A percentile compares a stretch with the other conserved stretches of the same genome.
These are phyloP conservation scores for Porphyrellus cyaneotinctus DNA, from an alignment of 768 basidiomycete species.

Conservation along the genomic window DNA sequence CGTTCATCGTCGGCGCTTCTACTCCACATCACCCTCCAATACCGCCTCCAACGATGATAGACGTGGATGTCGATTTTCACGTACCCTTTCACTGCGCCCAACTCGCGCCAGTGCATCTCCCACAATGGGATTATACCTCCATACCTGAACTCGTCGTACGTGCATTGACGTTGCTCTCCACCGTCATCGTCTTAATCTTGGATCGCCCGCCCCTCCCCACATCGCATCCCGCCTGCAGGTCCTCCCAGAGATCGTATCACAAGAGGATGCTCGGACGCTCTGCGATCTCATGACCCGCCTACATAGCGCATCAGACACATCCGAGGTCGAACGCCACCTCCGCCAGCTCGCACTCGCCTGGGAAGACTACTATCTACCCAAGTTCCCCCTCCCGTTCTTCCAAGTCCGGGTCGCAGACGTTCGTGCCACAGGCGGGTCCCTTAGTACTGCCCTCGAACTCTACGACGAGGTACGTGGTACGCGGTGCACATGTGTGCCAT, in stretches of 20 bases:
- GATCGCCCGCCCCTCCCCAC: background rate
- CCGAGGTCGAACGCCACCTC: slow-evolving; percentile 19
- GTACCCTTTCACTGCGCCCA: slow-evolving; percentile 30
- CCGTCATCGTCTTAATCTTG: background rate
- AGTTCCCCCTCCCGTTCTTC: slow-evolving; percentile 29
- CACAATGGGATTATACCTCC: slow-evolving; percentile 27
- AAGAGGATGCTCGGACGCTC: slow-evolving; percentile 21
- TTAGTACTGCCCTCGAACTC: slow-evolving; percentile 27
- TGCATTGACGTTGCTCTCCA: background rate
- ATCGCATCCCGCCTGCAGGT: slow-evolving; percentile 6
- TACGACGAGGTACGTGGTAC: slow-evolving; percentile 27
- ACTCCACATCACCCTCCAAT: background rate
- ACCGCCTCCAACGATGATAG: slow-evolving; percentile 12
- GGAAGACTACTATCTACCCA: slow-evolving; percentile 32
- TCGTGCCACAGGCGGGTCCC: slow-evolving; percentile 28
- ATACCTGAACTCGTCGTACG: slow-evolving; percentile 28
- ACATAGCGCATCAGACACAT: slow-evolving; percentile 15
- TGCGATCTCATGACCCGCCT: slow-evolving; percentile 14
- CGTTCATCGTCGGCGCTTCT: background rate
- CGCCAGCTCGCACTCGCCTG: slow-evolving; percentile 28
- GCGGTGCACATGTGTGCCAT: too few species aligned
- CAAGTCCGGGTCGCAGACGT: slow-evolving; percentile 32
- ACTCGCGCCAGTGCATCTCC: slow-evolving; percentile 26
- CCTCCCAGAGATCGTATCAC: slow-evolving; percentile 20
- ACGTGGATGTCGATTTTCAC: slow-evolving; percentile 20